Evolutionary conservation across 1,284 basidiomycete genomes (phyloP).

Genomic region (Ceratobasidium sp.): DNA sequence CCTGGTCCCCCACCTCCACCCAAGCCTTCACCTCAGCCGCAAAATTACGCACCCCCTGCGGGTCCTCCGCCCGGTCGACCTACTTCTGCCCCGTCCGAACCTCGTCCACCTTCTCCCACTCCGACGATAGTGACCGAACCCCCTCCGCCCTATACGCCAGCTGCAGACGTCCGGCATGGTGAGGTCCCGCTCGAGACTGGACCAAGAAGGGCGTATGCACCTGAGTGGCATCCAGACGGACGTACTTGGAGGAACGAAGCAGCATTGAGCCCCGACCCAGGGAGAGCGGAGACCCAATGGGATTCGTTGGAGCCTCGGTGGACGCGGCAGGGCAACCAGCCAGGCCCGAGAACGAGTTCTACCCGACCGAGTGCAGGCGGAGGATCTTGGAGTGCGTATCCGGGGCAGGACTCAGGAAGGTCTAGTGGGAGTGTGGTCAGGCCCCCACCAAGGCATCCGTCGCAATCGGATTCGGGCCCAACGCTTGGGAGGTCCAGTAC

Average conservation of each 20-base stretch:
- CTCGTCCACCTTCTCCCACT: slow-evolving; percentile 22
- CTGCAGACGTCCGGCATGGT: slow-evolving; percentile 60
- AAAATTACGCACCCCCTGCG: slow-evolving; percentile 36
- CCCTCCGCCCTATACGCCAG: slow-evolving; percentile 70
- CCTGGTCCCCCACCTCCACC: slow-evolving; percentile 6
- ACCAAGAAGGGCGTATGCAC: slow-evolving; percentile 60
- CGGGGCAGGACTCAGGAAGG: not conserved
- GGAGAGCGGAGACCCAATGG: not conserved
- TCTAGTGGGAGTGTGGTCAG: not conserved
- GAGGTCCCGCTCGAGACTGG: slow-evolving; percentile 68
- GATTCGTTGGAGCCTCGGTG: not conserved
- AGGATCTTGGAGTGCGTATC: slow-evolving; percentile 28
- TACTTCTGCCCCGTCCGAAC: not conserved
- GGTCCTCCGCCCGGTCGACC: slow-evolving; percentile 37
- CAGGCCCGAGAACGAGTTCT: not conserved
- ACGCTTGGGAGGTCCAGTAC: slow-evolving; percentile 11
- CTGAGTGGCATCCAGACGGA: slow-evolving; percentile 35
- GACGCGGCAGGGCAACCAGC: not conserved
- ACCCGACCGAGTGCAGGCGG: not conserved
- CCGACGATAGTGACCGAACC: slow-evolving; percentile 50
- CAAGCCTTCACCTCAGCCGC: not conserved
- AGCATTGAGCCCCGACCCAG: not conserved
- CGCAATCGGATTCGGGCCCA: not conserved
- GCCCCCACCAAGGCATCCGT: slow-evolving; percentile 38
- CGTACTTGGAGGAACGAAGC: slow-evolving; percentile 26